Conservation (phyloP, 345 rosid genomes). For the Garcia nutans region DNA sequence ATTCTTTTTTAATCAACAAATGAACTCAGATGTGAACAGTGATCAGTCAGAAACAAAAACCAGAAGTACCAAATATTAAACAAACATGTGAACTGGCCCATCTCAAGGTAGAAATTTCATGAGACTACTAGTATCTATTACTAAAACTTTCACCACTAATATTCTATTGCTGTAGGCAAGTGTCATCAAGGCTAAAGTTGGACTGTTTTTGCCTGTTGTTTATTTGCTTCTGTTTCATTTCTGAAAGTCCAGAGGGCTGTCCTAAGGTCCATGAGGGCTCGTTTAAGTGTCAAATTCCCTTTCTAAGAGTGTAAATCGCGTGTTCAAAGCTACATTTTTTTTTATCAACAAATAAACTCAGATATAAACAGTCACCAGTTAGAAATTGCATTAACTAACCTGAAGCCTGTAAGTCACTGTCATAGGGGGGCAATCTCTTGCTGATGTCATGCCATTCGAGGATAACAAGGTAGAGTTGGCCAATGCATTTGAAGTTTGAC, state of each 20-base stretch:
- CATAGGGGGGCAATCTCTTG: conserved; percentile 91
- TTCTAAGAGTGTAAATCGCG: too few relatives aligned
- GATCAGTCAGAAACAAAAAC: not conserved
- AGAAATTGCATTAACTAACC: conserved; percentile 45
- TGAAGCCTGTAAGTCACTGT: conserved; percentile 96
- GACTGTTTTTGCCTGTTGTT: too few relatives aligned
- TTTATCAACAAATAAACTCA: conserved; percentile 1
- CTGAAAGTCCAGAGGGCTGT: too few relatives aligned
- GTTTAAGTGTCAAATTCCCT: too few relatives aligned
- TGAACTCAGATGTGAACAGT: not conserved
- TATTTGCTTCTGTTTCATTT: too few relatives aligned
- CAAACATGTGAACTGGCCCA: not conserved
- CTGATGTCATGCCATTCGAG: conserved; percentile 51
- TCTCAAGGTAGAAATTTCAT: not conserved
- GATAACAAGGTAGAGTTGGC: conserved; percentile 60
- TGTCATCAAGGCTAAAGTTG: too few relatives aligned
- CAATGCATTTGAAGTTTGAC: conserved; percentile 62
- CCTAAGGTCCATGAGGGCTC: too few relatives aligned
- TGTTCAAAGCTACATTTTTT: not conserved
- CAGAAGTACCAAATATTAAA: too few relatives aligned
- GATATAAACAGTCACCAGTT: not conserved
- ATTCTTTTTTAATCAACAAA: not conserved
- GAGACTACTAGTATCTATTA: not conserved
- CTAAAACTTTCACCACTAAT: not conserved
- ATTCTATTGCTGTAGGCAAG: too few relatives aligned